phyloP scores from a whole-genome alignment of 2,329 filamentous ascomycete species.

The Venturia oleaginea region DNA sequence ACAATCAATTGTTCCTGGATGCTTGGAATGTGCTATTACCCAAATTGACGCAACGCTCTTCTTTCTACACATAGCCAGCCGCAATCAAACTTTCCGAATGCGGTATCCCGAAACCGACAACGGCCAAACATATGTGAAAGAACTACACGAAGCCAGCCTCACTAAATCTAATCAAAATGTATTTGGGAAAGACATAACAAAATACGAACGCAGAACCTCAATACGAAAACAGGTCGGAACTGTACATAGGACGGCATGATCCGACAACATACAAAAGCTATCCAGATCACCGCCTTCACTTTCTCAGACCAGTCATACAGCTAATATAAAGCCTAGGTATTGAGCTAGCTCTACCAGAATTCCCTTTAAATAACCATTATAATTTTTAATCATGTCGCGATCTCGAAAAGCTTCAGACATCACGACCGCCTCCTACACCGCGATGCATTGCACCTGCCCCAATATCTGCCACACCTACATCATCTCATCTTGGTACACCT shows the following conservation, averaged over 20 bases:
- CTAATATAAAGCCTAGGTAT: background rate
- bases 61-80: background rate
- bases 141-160: background rate
- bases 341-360: background rate
- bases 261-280: background rate
- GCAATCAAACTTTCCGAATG: background rate
- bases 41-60: background rate
- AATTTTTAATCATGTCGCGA: constrained; percentile 5
- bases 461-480: background rate
- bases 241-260: background rate
- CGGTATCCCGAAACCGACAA: background rate
- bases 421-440: background rate
- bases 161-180: background rate
- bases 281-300: background rate
- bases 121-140: background rate
- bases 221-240: background rate
- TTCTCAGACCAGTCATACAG: background rate
- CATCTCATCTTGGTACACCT: background rate
- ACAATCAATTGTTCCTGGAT: background rate
- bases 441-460: background rate
- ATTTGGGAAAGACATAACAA: background rate
- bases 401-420: background rate
- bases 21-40: background rate
- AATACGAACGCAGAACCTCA: background rate
- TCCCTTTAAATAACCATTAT: background rate